Base-by-base conservation (phyloP, 1,284 basidiomycete species). In the Puccinia novopanici region DNA sequence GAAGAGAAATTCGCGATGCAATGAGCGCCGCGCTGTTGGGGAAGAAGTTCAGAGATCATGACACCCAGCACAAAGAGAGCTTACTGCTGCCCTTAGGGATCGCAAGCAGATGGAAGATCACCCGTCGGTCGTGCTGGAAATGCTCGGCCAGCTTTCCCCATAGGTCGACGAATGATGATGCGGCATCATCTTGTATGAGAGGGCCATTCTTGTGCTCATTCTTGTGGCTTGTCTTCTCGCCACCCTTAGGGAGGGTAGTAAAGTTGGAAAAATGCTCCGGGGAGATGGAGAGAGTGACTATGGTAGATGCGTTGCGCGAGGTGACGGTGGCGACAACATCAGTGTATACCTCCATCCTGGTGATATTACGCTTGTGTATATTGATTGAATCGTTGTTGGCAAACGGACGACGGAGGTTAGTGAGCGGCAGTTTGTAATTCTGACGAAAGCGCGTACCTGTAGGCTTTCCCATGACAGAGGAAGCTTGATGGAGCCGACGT, bases 261-360 rank as follows among this genome's bases (percentile, higher is more conserved):
- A 68, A 68, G 42, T 68, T 68, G 67, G 42, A 24, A 68, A 68
- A 68, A 0, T 50, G 42, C 2, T n/a, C n/a, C 4, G 27, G 5
- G 37, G 67, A 68, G 13, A 50, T 68, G 2, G 67, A 13, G 22
- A 68, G 67, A 24, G 67, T 45, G 24, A 68, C 67, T 24, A 68
- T 22, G 42, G 48, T 42, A 15, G 42, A 24, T 42, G 67, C 42
- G 34, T 68, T 68, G 3, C 48, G 67, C 10, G 42, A 48, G 27
- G 67, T 68, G 67, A 68, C 48, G 10, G 67, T 68, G 42, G 67
- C 67, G 24, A 68, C 67, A 24, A 68, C 67, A 27, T 68, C 67
- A 24, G 67, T 68, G 67, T 48, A 68, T 42, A 50, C 15, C 40
- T 50, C 42, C 42, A 48, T 6, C 27, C 19, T 12, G 19, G 67